Conservation (phyloP, 768 basidiomycete genomes). For the Cyclocybe aegerita region DNA sequence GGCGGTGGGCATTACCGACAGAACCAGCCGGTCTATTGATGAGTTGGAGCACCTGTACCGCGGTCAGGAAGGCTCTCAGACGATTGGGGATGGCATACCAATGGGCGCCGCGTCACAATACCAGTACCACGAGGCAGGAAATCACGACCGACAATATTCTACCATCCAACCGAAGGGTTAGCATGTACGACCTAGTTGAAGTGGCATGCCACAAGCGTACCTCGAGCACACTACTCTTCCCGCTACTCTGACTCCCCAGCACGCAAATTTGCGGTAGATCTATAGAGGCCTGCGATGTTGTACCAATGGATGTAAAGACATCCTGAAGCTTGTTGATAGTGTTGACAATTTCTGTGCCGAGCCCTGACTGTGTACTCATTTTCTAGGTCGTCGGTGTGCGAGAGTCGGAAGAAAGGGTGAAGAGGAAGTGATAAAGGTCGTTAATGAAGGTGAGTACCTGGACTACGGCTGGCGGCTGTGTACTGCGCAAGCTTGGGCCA, state of each 20-base stretch:
- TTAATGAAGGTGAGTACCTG: slow-evolving; percentile 15
- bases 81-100: slow-evolving; percentile 51
- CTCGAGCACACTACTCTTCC: slow-evolving; percentile 92
- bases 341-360: slow-evolving; percentile 79
- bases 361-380: slow-evolving; percentile 60
- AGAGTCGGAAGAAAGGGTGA: neutral
- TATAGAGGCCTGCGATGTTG: slow-evolving; percentile 67
- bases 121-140: slow-evolving; percentile 98
- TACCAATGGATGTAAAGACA: slow-evolving; percentile 84
- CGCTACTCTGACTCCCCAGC: slow-evolving; percentile 88
- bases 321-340: slow-evolving; percentile 90
- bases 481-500: slow-evolving; percentile 26
- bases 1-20: slow-evolving; percentile 11
- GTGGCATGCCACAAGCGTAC: slow-evolving; percentile 35
- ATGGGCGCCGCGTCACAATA: slow-evolving; percentile 95
- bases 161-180: slow-evolving; percentile 9
- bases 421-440: slow-evolving; percentile 14
- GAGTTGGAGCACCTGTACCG: slow-evolving; percentile 80
- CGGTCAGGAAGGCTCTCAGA: slow-evolving; percentile 1
- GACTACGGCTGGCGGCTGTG: slow-evolving; percentile 17
- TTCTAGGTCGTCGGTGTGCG: slow-evolving; percentile 18
- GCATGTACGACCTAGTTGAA: neutral
- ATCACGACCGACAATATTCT: slow-evolving; percentile 98
- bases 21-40: slow-evolving; percentile 75
- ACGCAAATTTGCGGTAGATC: slow-evolving; percentile 93